Evolutionary conservation across 31 red algal genomes (phyloP), one percentile per base, ranked within the genome.

Genomic region (Asparagopsis taxiformis): DNA sequence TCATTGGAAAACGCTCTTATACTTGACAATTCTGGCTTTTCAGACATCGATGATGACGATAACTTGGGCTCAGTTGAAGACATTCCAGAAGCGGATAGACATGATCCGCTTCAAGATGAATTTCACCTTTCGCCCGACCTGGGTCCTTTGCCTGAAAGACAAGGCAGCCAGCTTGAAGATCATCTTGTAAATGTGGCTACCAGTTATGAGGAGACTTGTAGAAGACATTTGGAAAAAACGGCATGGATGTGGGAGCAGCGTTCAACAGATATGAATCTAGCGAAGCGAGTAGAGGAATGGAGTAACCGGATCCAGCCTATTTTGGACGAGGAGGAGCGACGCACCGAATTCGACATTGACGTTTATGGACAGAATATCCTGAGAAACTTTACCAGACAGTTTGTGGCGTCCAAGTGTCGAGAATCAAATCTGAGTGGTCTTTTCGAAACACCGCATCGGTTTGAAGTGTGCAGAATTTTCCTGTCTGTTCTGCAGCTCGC

Each of bases 381-480:
- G 25, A 29, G 15, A 3, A 36, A 44, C 17, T 33, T 88, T 30
- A 30, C 48, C 2, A 64, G 51, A 19, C 6, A 28, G 46, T 2
- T 36, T 22, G 66, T 61, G 10, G 23, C 31, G n/a, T 36, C 59
- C 17, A 21, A 50, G 5, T 30, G 23, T 17, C 29, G 13, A 22
- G 57, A 70, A 38, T 20, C 55, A 21, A 20, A 29, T 0, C 51
- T 88, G 55, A 77, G 73, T 31, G 20, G 7, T 9, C 6, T 78
- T n/a, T 64, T 88, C 28, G 7, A 29, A 0, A 51, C 35, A 37
- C 33, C 61, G 6, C 30, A 46, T 1, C 26, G 17, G 29, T 81
- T 82, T 55, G 77, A 91, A 48, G 87, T 91, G 5, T 83, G 87
- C 39, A 67, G 87, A 11, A 58, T 59, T 20, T 91, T 91, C 59